Conservation (phyloP, 345 rosid genomes). For the Bretschneidera sinensis region DNA sequence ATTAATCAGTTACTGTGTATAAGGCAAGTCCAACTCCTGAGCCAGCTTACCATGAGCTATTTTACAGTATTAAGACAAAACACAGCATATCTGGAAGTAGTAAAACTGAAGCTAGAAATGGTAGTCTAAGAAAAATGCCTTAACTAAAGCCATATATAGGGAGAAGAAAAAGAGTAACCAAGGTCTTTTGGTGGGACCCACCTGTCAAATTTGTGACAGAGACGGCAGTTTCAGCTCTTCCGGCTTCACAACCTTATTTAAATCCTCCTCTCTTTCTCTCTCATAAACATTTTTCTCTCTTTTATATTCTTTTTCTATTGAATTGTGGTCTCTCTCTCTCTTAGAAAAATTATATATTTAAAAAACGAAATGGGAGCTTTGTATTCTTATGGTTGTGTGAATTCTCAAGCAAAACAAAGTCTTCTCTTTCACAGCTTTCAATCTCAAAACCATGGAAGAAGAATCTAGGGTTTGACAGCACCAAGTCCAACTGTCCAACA, state of each 20-base stretch:
- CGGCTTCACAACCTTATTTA: conserved; percentile 15
- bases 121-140: too few species aligned
- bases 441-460: conserved; percentile 37
- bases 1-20: too few species aligned
- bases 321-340: background rate
- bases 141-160: too few species aligned
- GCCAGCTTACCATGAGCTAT: too few species aligned
- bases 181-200: conserved; percentile 62
- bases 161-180: conserved; percentile 23
- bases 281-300: conserved; percentile 3
- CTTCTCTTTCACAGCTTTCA: conserved; percentile 77
- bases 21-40: too few species aligned
- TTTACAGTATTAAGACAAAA: too few species aligned
- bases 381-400: conserved; percentile 51
- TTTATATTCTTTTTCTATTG: conserved; percentile 5
- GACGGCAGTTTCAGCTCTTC: conserved; percentile 54
- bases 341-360: conserved; percentile 7
- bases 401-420: conserved; percentile 46
- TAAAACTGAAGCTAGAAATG: background rate
- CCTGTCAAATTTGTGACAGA: conserved; percentile 57
- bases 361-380: conserved; percentile 27
- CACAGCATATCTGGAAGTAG: background rate
- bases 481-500: conserved; percentile 39
- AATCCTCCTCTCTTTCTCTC: conserved; percentile 11
- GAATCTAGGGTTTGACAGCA: conserved; percentile 60